Conservation (phyloP, 225 moss, liverwort and hornwort genomes). For the Bryum argenteum region DNA sequence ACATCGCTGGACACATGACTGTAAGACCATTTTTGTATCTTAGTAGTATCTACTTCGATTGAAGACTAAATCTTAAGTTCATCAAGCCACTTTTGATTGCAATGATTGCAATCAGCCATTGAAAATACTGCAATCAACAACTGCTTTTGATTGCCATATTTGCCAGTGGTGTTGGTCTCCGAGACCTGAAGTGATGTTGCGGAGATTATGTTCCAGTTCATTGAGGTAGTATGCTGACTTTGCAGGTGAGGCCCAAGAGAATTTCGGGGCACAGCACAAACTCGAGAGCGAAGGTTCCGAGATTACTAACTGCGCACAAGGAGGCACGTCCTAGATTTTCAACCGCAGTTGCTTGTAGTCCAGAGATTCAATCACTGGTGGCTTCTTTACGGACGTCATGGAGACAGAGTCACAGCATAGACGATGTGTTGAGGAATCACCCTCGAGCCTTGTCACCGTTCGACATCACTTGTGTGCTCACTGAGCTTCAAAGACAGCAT, state of each 20-base stretch:
- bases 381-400: conserved; percentile 44
- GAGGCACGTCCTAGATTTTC: conserved; percentile 53
- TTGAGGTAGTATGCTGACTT: not conserved
- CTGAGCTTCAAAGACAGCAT: conserved; percentile 76
- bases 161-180: not conserved
- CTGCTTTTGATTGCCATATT: not conserved
- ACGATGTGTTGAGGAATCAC: conserved; percentile 55
- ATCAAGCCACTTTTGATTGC: not conserved
- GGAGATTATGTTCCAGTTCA: not conserved
- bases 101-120: too few species aligned
- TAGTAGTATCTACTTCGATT: not conserved
- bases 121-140: too few species aligned
- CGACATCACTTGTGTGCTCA: conserved; percentile 75
- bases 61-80: too few species aligned
- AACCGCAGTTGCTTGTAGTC: conserved; percentile 46
- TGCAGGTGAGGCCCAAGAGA: conserved; percentile 53
- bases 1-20: not conserved
- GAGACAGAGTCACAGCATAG: conserved; percentile 47
- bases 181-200: not conserved
- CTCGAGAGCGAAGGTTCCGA: conserved; percentile 41
- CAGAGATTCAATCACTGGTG: conserved; percentile 45
- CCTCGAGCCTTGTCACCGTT: conserved; percentile 52
- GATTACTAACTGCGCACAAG: conserved; percentile 32
- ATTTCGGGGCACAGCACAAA: conserved; percentile 14
- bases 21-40: not conserved